Base-by-base conservation (phyloP, 306 rosid species). In the Prunus mongolica region DNA sequence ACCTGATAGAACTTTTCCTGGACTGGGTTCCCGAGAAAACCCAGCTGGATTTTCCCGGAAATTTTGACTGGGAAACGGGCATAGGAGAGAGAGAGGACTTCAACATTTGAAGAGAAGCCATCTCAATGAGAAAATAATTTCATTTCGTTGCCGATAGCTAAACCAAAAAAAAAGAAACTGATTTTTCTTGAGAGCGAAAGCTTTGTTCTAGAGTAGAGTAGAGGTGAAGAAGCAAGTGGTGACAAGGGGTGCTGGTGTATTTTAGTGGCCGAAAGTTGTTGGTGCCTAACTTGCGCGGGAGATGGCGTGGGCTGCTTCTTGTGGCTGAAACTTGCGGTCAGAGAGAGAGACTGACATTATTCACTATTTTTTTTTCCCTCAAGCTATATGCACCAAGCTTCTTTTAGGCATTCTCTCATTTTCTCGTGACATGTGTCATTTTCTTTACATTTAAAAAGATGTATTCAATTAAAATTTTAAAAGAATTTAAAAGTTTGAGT, bases 31-130 rank as follows among this genome's bases (percentile, higher is more conserved):
- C 81, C 16, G 82, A 76, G 72, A 69, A 74, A 71, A 69, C 78
- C 81, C 88, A 78, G 34, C 67, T 49, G 49, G 89, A 81, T 79
- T 87, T 88, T 74, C 79, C 75, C 41, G 85, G 73, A 76, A 84
- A 81, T 60, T 80, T 82, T 32, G 86, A 74, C 32, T 82, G 93
- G 34, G 85, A 87, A 76, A 86, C 72, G 3, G 96, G 81, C 75
- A 85, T 70, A 6, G 91, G 86, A 74, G 95, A 82, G 57, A 85
- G 83, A 19, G 88, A 62, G 45, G 88, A 86, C 81, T 88, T 90
- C 74, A 89, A 69, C 51, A 87, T 61, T 63, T 89, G 93, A 22
- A 84, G 54, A 11, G 88, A 86, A 64, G 97, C 96, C 99, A 92
- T 92, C 61, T 71, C 64, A 79, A 66, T 49, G 71, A 65, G 72